Base-by-base conservation (phyloP, 2,329 filamentous ascomycete genomes). In the Fusarium oligoseptatum region DNA sequence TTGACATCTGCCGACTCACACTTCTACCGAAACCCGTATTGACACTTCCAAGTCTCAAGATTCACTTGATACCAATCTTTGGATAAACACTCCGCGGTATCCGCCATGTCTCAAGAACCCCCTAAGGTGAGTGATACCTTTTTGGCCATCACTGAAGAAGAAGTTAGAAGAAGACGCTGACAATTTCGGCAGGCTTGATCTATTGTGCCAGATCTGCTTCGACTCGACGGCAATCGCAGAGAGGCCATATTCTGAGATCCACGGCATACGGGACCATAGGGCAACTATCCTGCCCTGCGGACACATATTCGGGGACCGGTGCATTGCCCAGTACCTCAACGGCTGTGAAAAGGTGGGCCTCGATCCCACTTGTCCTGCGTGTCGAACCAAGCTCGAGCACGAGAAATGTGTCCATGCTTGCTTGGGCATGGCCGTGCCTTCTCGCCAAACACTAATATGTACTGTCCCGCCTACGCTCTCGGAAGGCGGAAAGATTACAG, bases 241-340 rank as follows among this genome's bases (percentile, higher is more conserved):
- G 27, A 6, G 3, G 17, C 48, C 17, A 14, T 55, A 55, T 20
- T 4, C 6, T n/a, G n/a, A 6, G 11, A 11, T 32, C 6, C 10
- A 12, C 10, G 17, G 11, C 11, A 6, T 37, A 11, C 22, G 15
- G 14, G 27, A 14, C 12, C 45, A 61, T 1, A 20, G 22, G 29
- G 67, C 67, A 0, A 37, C 5, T 11, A 34, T 72, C 5, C 20
- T 74, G 0, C 37, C 60, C 12, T 72, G 71, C 6, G 67, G 55
- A 0, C 71, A 74, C 11, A 74, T 73, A 1, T 48, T 74, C n/a
- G 72, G 71, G 2, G n/a, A 32, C 15, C 11, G n/a, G 0, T 73
- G 71, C 45, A 12, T 34, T 4, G 0, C 2, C 1, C 11, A 36
- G 9, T 8, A 20, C 9, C 29, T 50, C n/a, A n/a, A 11, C 14